phyloP scores from a whole-genome alignment of 441 rosid species.

The Brassica hybrid region DNA sequence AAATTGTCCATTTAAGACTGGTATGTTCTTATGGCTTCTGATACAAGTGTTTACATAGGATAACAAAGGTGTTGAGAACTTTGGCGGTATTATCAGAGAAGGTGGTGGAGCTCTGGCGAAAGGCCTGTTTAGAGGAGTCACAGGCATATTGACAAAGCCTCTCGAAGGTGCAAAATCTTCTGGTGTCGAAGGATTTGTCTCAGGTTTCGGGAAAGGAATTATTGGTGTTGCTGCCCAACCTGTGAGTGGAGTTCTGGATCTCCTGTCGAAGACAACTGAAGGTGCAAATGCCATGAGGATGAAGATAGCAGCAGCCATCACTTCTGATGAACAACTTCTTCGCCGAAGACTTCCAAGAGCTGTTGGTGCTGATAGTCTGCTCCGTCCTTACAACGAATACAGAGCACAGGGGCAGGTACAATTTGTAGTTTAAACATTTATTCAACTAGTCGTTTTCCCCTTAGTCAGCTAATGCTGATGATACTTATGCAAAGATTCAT shows the following conservation, averaged over 20 bases:
- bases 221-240: constrained; percentile 99
- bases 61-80: constrained; percentile 95
- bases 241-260: constrained; percentile 98
- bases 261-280: constrained; percentile 97
- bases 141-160: constrained; percentile 98
- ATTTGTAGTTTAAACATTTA: neutral
- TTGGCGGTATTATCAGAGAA: constrained; percentile 94
- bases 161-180: constrained; percentile 97
- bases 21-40: constrained; percentile 16
- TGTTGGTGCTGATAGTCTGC: constrained; percentile 89
- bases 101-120: constrained; percentile 99
- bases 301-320: constrained; percentile 95
- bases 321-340: constrained; percentile 98
- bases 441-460: neutral
- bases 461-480: neutral
- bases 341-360: constrained; percentile 95
- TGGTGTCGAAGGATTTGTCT: constrained; percentile 98
- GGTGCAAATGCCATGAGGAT: constrained; percentile 99
- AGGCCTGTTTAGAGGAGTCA: constrained; percentile 97
- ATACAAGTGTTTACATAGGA: constrained; percentile 58
- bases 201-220: constrained; percentile 97
- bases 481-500: neutral
- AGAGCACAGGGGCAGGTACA: constrained; percentile 94
- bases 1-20: neutral
- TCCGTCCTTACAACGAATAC: constrained; percentile 83